Conservation (phyloP, 176 grass and related monocot genomes). For the Thalia dealbata region DNA sequence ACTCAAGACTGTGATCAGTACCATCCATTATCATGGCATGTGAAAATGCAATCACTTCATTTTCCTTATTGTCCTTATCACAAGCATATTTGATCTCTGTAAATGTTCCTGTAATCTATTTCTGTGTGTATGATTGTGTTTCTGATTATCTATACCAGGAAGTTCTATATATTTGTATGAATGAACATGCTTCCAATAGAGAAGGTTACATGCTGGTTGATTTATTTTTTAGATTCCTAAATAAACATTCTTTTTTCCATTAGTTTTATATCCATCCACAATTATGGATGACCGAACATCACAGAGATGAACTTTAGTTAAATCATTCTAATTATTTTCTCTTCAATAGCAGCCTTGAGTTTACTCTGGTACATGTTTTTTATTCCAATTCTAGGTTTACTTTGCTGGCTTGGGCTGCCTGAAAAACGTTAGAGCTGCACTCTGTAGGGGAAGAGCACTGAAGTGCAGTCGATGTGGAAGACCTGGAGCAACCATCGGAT, state of each 20-base stretch:
- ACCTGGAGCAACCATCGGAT: constrained; percentile 92
- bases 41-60: neutral
- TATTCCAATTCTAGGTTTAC: constrained; percentile 69
- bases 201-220: neutral
- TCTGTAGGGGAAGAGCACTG: constrained; percentile 79
- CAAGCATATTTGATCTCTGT: neutral
- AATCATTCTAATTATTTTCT: neutral
- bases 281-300: neutral
- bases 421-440: constrained; percentile 87
- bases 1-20: neutral
- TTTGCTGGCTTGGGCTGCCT: constrained; percentile 91
- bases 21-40: neutral
- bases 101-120: neutral
- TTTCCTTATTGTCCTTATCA: neutral
- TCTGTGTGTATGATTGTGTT: neutral
- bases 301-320: neutral
- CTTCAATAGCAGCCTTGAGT: neutral
- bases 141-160: neutral
- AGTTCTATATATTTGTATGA: neutral
- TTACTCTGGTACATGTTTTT: constrained; percentile 15
- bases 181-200: neutral
- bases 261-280: neutral
- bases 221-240: neutral
- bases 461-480: constrained; percentile 93
- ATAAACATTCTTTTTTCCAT: neutral